These are phyloP conservation scores for Pleurotus ostreatus DNA, from an alignment of 768 basidiomycete genomes.

Conservation along the genomic window DNA sequence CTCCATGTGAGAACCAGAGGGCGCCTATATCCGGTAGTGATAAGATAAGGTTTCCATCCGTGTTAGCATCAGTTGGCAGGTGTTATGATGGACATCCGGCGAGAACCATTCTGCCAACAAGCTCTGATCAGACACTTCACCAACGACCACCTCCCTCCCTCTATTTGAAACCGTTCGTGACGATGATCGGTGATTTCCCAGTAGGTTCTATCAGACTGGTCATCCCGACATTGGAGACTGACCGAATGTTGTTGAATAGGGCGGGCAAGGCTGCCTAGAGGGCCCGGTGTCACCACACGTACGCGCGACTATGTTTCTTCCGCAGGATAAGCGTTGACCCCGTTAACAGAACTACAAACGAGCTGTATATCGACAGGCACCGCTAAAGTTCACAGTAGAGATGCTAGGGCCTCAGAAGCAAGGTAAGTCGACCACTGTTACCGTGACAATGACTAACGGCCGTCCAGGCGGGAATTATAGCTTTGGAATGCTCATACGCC, in stretches of 20 bases:
- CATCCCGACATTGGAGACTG: background rate
- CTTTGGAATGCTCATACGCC: conserved; percentile 60
- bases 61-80: conserved; percentile 4
- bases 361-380: conserved; percentile 57
- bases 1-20: background rate
- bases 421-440: conserved; percentile 26
- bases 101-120: conserved; percentile 8
- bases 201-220: background rate
- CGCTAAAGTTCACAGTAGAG: conserved; percentile 55
- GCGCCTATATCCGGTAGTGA: conserved; percentile 6
- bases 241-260: background rate
- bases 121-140: background rate
- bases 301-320: conserved; percentile 4
- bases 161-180: background rate
- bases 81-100: conserved; percentile 3
- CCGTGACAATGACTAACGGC: too few species aligned
- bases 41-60: conserved; percentile 6
- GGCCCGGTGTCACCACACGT: conserved; percentile 23
- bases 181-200: conserved; percentile 7
- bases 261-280: conserved; percentile 11
- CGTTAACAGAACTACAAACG: conserved; percentile 50
- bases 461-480: conserved; percentile 45
- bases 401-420: conserved; percentile 56
- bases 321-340: background rate
- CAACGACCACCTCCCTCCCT: background rate